Base-by-base conservation (phyloP, 164 flowering plant genomes). In the Echeveria elegans region DNA sequence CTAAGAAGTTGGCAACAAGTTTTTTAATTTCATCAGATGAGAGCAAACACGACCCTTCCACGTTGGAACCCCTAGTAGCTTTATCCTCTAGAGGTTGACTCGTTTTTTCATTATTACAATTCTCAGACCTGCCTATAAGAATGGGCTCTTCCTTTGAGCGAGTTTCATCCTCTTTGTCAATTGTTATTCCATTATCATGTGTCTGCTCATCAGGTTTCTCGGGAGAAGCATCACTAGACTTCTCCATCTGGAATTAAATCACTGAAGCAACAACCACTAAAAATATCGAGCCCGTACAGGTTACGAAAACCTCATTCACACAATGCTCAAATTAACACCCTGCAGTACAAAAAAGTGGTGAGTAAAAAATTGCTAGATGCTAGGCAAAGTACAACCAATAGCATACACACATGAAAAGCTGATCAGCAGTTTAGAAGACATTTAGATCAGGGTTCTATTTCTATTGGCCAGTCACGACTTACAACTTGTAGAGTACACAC, bases 1-100 rank as follows among this genome's bases (percentile, higher is more conserved):
- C 63, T 29, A n/a, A 10, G 38, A 21, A 28, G 43, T 66, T 66
- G 50, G 38, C 26, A 38, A 34, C 19, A 62, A 65, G 26, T 43
- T 50, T 24, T 47, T 56, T 68, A 29, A 45, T 68, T 18, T 14
- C 40, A 31, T 56, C 34, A 18, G 36, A 68, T 10, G 65, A 31
- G 12, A 71, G 68, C 23, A 29, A 32, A 50, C 63, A 65, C 41
- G 23, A 43, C 21, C 66, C 47, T 41, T 52, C 63, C 21, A 24
- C 38, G 61, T 29, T 41, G 50, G 58, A 29, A 65, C n/a, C 63
- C 12, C 61, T 32, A 14, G 38, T 32, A 21, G 38, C 61, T n/a
- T n/a, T n/a, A 65, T n/a, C 56, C 43, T 66, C 70, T 37, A 23
- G 18, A 52, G 67, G 40, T 2, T 56, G 32, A 56, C 32, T 16